Evolutionary conservation across 768 basidiomycete species (phyloP).

Genomic region (Scleroderma citrinum): DNA sequence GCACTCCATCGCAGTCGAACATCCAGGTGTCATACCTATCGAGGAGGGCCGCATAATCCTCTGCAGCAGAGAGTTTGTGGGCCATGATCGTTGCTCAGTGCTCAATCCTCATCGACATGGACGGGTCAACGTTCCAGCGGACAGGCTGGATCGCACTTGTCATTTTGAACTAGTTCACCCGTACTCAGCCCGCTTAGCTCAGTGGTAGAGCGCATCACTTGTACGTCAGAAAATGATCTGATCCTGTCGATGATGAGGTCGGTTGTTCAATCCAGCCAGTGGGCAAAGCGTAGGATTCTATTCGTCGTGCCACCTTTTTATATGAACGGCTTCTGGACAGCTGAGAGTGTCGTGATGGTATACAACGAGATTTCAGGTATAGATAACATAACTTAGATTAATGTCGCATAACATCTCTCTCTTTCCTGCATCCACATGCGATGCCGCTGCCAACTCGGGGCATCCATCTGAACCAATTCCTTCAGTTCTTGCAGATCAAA

Average conservation of each 20-base stretch:
- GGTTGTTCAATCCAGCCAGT: constrained; percentile 42
- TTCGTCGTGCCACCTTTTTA: no score
- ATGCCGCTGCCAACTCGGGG: constrained; percentile 38
- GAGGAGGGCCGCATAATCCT: constrained; percentile 45
- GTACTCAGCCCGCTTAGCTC: constrained; percentile 33
- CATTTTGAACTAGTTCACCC: no score
- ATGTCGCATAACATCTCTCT: neutral
- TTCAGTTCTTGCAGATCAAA: constrained; percentile 32
- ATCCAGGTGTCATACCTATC: constrained; percentile 88
- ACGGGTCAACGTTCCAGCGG: no score
- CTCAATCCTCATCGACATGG: no score
- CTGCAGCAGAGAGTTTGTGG: constrained; percentile 24
- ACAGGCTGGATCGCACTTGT: no score
- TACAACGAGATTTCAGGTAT: no score
- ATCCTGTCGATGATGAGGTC: constrained; percentile 32
- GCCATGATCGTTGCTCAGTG: constrained; percentile 18
- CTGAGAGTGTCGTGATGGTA: no score
- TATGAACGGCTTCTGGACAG: no score
- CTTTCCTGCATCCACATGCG: constrained; percentile 29
- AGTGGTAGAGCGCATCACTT: constrained; percentile 43
- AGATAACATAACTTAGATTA: neutral
- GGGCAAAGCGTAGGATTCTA: no score
- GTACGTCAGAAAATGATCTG: constrained; percentile 15
- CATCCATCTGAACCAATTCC: constrained; percentile 34
- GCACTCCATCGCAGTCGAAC: constrained; percentile 94